phyloP scores from a whole-genome alignment of 352 stramenopile genomes.

The Pythium monospermum region DNA sequence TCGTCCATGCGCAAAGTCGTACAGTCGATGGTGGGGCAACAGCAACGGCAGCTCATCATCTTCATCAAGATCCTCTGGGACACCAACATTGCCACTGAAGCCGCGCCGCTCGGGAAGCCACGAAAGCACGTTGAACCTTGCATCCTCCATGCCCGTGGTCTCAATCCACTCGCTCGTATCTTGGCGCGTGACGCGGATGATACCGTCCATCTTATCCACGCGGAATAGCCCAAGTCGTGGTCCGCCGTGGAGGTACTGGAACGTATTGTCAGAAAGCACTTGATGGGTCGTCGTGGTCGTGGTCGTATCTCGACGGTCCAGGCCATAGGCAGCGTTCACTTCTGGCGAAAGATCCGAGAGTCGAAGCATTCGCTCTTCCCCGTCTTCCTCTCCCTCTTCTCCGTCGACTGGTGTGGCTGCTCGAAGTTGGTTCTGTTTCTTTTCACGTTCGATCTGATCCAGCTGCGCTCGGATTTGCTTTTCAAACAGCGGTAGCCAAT shows the following conservation, averaged over 20 bases:
- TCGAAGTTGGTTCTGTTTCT: too few species aligned
- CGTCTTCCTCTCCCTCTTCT: slow-evolving; percentile 6
- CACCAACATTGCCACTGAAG: background rate
- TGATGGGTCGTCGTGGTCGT: background rate
- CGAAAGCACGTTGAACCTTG: slow-evolving; percentile 16
- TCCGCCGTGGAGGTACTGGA: slow-evolving; percentile 52
- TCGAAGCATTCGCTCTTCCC: background rate
- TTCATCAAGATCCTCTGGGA: background rate
- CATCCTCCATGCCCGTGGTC: slow-evolving; percentile 40
- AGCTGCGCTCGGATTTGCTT: slow-evolving; percentile 33
- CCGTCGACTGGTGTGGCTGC: background rate
- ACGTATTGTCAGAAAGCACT: slow-evolving; percentile 1
- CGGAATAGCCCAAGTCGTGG: slow-evolving; percentile 53
- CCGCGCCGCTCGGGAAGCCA: slow-evolving; percentile 21
- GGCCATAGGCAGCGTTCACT: background rate
- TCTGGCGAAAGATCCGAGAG: background rate
- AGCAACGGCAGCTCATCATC: slow-evolving; percentile 33
- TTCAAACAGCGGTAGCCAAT: slow-evolving; percentile 47
- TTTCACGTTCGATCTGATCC: slow-evolving; percentile 9
- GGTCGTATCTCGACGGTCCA: background rate
- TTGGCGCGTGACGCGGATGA: slow-evolving; percentile 55
- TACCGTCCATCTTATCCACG: slow-evolving; percentile 50
- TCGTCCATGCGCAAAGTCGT: slow-evolving; percentile 21
- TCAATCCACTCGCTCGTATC: slow-evolving; percentile 71
- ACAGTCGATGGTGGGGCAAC: slow-evolving; percentile 37